Percentiles rank a stretch among this genome's conserved stretches.
Evolutionary conservation across 306 rosid species (phyloP).

Genomic region (Gleditsia sinensis): DNA sequence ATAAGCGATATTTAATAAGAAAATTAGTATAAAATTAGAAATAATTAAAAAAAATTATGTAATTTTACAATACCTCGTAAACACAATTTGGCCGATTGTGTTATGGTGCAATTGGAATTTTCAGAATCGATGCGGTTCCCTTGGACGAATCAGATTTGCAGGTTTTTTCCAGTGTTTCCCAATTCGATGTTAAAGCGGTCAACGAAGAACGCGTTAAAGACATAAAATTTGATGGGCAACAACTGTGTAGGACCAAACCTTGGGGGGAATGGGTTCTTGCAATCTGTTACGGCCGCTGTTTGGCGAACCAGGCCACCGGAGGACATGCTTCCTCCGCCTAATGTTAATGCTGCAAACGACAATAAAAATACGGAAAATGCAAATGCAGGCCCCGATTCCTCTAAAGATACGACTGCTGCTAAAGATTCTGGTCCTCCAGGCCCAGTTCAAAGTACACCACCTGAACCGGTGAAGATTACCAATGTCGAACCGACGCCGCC

Average conservation of each 20-base stretch:
- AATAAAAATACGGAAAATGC: not conserved
- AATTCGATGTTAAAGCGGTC: not conserved
- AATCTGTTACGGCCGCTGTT: not conserved
- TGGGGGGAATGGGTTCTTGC: slow-evolving; percentile 5
- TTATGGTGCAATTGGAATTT: not conserved
- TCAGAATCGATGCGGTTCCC: not conserved
- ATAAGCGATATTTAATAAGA: too few species aligned
- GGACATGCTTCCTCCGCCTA: not conserved
- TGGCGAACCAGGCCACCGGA: not conserved
- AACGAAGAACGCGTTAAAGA: not conserved
- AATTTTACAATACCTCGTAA: not conserved
- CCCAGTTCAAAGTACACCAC: not conserved
- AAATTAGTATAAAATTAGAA: not conserved
- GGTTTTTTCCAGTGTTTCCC: not conserved
- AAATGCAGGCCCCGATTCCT: not conserved
- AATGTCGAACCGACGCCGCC: not conserved
- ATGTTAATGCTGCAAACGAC: not conserved
- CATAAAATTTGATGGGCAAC: not conserved
- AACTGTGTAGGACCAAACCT: not conserved
- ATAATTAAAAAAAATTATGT: not conserved
- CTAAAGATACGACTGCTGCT: not conserved
- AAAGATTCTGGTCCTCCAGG: not conserved
- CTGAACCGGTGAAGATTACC: not conserved
- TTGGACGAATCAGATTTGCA: not conserved
- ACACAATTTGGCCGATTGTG: not conserved